Evolutionary conservation across 805 yeast species (phyloP).

Genomic region (Wickerhamomyces canadensis): DNA sequence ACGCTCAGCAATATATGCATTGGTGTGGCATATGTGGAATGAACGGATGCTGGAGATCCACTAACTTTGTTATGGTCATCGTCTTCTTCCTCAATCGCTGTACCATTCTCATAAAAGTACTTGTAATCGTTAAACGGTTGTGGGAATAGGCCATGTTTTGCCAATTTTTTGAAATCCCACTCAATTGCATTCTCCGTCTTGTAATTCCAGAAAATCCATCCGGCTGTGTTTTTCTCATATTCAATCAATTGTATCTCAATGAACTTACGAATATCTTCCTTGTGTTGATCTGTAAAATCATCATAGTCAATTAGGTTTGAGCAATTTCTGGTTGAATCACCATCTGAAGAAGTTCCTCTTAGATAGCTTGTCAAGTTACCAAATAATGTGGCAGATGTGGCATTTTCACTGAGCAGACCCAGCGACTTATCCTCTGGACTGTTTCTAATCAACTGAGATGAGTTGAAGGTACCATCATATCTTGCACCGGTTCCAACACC

Average conservation of each 20-base stretch:
- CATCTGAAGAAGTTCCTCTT: too few relatives aligned
- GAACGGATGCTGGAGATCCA: too few relatives aligned
- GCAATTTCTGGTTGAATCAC: too few relatives aligned
- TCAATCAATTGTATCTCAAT: slow-evolving; percentile 58
- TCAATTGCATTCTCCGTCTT: slow-evolving; percentile 62
- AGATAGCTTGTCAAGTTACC: too few relatives aligned
- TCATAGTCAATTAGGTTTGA: slow-evolving; percentile 30
- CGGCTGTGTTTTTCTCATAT: slow-evolving; percentile 40
- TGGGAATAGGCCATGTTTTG: slow-evolving; percentile 50
- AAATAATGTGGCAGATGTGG: too few relatives aligned
- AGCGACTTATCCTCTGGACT: slow-evolving; percentile 6
- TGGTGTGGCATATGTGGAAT: too few relatives aligned
- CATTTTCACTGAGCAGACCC: too few relatives aligned
- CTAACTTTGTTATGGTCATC: too few relatives aligned
- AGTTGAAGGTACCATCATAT: slow-evolving; percentile 42
- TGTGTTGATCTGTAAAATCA: slow-evolving; percentile 39
- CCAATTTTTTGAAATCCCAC: slow-evolving; percentile 57
- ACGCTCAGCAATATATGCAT: too few relatives aligned
- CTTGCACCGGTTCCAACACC: slow-evolving; percentile 65
- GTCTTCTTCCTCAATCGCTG: too few relatives aligned
- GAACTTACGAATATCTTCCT: slow-evolving; percentile 41
- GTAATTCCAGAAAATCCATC: slow-evolving; percentile 71
- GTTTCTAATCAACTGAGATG: slow-evolving; percentile 13
- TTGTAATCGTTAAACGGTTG: slow-evolving; percentile 54
- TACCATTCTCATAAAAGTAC: slow-evolving; percentile 28